Conservation (phyloP, 2,329 filamentous ascomycete species). For the Aspergillus hortae region DNA sequence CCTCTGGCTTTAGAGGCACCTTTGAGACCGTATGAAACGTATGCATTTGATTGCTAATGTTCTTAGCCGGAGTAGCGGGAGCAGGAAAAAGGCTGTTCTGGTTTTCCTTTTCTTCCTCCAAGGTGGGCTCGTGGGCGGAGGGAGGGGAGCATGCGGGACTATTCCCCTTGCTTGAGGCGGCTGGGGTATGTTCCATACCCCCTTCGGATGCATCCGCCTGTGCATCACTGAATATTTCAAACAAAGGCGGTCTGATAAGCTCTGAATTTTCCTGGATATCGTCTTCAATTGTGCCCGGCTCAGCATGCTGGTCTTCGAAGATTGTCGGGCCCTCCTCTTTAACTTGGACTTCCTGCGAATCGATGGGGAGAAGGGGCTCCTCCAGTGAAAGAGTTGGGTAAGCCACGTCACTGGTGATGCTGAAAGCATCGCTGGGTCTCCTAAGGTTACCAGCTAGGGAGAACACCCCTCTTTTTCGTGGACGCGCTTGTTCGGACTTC, state of each 20-base stretch:
- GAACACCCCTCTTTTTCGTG: slow-evolving; percentile 32
- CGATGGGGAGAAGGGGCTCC: slow-evolving; percentile 10
- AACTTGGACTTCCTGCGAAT: background rate
- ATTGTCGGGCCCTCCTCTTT: background rate
- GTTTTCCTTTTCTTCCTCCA: slow-evolving; percentile 30
- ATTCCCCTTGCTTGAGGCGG: background rate
- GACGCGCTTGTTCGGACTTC: slow-evolving; percentile 24
- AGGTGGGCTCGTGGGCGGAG: slow-evolving; percentile 37
- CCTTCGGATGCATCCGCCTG: slow-evolving; percentile 4
- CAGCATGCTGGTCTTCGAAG: background rate
- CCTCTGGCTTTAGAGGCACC: slow-evolving; percentile 68
- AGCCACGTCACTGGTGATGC: slow-evolving; percentile 11
- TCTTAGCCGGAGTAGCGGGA: slow-evolving; percentile 57
- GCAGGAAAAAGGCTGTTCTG: slow-evolving; percentile 16
- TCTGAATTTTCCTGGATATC: slow-evolving; percentile 1
- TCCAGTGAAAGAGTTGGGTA: slow-evolving; percentile 20
- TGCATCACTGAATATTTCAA: slow-evolving; percentile 12
- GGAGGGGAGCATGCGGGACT: slow-evolving; percentile 1
- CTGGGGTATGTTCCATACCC: slow-evolving; percentile 10
- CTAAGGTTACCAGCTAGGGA: slow-evolving; percentile 29
- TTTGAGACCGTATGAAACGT: slow-evolving; percentile 73
- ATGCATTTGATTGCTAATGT: slow-evolving; percentile 43
- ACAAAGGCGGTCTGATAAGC: slow-evolving; percentile 10
- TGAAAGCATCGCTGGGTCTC: slow-evolving; percentile 10
- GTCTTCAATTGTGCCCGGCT: slow-evolving; percentile 1